Base-by-base conservation (phyloP, 73 alveolate genomes). In the Stentor roeselii region DNA sequence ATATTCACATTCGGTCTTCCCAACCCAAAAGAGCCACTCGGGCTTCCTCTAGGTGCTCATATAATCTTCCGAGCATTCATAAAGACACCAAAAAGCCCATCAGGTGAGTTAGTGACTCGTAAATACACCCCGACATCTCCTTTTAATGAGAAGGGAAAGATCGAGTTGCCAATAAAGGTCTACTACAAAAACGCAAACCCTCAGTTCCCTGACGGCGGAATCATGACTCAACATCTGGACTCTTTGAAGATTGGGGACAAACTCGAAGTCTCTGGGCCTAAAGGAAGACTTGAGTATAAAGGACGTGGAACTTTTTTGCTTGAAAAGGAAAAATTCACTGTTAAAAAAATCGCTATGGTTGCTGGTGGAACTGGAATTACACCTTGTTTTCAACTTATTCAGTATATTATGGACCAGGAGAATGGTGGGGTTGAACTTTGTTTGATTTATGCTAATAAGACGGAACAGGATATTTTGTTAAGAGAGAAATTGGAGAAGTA, bases 1-100 rank as follows among this genome's bases (percentile, higher is more conserved):
- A 78, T 85, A 74, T 90, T 87, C 82, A 89, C 93, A 59, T 93
- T 93, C 87, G 83, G 87, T 6, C 84, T 90, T 82, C 93, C 95
- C 0, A 86, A 89, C 38, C 87, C 89, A 3, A 90, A 89, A 3
- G 78, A 82, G 88, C 77, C 82, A 27, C 82, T 93, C 35, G 98
- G 98, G 3, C 91, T 93, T 3, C 98, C 98, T 0, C 82, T 92
- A 27, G 98, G 98, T 15, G 58, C 85, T 76, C 96, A 90, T 75
- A 91, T 93, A 42, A 36, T 89, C 75, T 88, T 93, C 86, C 59
- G 89, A 35, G 95, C 95, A 1, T 37, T 35, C 39, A 78, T 89
- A 37, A 82, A 84, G 3, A 83, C 90, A 3, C 86, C 86, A 75
- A 89, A 82, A 6, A 80, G 39, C 27, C 83, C 85, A 3, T n/a